A percentile compares a stretch with the other conserved stretches of the same genome.
phyloP scores from a whole-genome alignment of 2,329 filamentous ascomycete species.

The Diaporthe vexans region DNA sequence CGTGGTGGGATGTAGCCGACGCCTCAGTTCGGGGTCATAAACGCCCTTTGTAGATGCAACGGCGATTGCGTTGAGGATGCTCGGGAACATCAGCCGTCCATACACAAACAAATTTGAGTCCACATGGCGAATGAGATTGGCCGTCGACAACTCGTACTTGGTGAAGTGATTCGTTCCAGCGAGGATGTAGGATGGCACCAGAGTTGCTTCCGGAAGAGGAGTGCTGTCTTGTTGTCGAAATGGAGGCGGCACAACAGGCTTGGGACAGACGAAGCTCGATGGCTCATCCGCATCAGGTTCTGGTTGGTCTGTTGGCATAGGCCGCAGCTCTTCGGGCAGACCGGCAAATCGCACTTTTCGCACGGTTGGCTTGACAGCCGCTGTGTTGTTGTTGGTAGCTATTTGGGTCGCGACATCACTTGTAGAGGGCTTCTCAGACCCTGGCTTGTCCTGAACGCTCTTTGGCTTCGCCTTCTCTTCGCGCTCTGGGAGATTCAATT shows the following conservation, averaged over 20 bases:
- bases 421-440: background rate
- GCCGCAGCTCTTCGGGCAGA: background rate
- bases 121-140: background rate
- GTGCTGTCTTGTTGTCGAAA: constrained; percentile 4
- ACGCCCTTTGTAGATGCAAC: background rate
- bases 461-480: background rate
- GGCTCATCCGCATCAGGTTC: background rate
- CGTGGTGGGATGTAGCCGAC: background rate
- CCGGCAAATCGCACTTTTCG: constrained; percentile 8
- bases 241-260: background rate
- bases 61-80: constrained; percentile 1
- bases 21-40: background rate
- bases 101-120: background rate
- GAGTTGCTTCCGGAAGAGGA: background rate
- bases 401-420: background rate
- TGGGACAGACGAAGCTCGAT: background rate
- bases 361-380: background rate
- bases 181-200: background rate
- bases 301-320: background rate
- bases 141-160: background rate
- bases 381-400: background rate
- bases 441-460: background rate
- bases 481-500: background rate
- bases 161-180: constrained; percentile 12
- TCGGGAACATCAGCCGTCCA: constrained; percentile 2